Base-by-base conservation (phyloP, 768 basidiomycete species). In the Suillus cothurnatus region DNA sequence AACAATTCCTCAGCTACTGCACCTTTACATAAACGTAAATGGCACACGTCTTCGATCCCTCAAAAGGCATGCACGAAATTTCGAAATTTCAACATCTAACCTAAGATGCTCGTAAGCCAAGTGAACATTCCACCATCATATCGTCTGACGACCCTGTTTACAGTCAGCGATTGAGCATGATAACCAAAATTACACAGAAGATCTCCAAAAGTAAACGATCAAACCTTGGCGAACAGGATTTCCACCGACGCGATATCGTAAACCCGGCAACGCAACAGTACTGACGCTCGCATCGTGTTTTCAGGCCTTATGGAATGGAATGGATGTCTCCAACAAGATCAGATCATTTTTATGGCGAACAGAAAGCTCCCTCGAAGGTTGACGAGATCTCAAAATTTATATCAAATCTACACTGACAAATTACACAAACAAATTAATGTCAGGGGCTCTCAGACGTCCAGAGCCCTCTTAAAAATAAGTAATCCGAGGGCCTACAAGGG, bases 141-240 rank as follows among this genome's bases (percentile, higher is more conserved):
- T 21, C 52, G 28, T 19, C 28, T 19, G 19, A 53, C 53, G 52
- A 55, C 53, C 31, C 12, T 28, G 28, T 53, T 53, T 2, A 53
- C 12, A 55, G 12, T n/a, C 53, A 21, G 11, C 11, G 31, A 55
- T 55, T 14, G 31, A 53, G 28, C 52, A 19, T 6, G 19, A 52
- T 52, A 31, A 32, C 53, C 32, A 55, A 55, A 55, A 34, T 14
- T 55, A 34, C 53, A 32, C 19, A 55, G 53, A n/a, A 34, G 52
- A 55, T 55, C 31, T 32, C 31, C 52, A 31, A 32, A 7, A 32
- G 21, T 34, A 34, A 55, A 32, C 32, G 21, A 32, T 53, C 28
- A 53, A 53, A 53, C 52, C 52, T 34, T 55, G 52, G 19, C 14
- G 53, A 55, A 55, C 53, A n/a, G 32, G 11, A 55, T 32, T 32